phyloP scores from a whole-genome alignment of 805 yeast genomes.

The Clavispora carvajalis region DNA sequence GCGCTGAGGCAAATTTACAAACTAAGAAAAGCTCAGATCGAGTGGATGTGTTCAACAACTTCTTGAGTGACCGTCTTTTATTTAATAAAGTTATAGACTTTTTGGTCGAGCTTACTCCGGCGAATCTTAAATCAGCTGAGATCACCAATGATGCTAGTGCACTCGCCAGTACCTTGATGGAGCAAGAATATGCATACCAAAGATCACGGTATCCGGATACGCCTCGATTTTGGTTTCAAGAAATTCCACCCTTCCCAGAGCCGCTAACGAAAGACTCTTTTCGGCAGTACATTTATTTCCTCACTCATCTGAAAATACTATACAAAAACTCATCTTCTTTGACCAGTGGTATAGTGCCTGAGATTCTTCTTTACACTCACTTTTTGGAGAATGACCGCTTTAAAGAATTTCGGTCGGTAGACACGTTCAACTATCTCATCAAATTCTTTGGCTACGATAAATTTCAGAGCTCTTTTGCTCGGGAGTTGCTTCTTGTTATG shows the following conservation, averaged over 20 bases:
- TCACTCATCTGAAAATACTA: constrained; percentile 30
- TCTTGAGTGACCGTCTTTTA: constrained; percentile 22
- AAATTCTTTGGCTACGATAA: constrained; percentile 36
- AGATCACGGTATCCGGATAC: constrained; percentile 6
- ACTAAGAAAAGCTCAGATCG: constrained; percentile 14
- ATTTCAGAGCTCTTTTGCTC: constrained; percentile 36
- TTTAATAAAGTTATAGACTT: constrained; percentile 31
- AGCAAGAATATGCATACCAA: constrained; percentile 18
- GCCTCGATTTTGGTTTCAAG: constrained; percentile 22
- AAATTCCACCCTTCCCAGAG: constrained; percentile 29
- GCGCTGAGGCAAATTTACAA: constrained; percentile 26
- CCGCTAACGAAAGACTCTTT: constrained; percentile 25
- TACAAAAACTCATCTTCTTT: constrained; percentile 31
- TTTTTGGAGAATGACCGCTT: constrained; percentile 25
- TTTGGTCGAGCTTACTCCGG: constrained; percentile 29
- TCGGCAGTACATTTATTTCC: constrained; percentile 28
- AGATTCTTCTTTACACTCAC: constrained; percentile 35
- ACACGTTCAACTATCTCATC: constrained; percentile 36
- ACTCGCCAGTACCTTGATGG: constrained; percentile 13
- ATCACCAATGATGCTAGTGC: constrained; percentile 9
- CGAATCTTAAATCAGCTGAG: constrained; percentile 17
- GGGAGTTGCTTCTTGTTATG: constrained; percentile 37
- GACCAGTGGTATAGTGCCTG: constrained; percentile 31
- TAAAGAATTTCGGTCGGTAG: constrained; percentile 26
- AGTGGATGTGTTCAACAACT: constrained; percentile 18